Percentiles rank a stretch among this genome's conserved stretches.
Evolutionary conservation across 2,329 filamentous ascomycete genomes (phyloP).

Genomic region (Aspergillus ochraceoroseus): DNA sequence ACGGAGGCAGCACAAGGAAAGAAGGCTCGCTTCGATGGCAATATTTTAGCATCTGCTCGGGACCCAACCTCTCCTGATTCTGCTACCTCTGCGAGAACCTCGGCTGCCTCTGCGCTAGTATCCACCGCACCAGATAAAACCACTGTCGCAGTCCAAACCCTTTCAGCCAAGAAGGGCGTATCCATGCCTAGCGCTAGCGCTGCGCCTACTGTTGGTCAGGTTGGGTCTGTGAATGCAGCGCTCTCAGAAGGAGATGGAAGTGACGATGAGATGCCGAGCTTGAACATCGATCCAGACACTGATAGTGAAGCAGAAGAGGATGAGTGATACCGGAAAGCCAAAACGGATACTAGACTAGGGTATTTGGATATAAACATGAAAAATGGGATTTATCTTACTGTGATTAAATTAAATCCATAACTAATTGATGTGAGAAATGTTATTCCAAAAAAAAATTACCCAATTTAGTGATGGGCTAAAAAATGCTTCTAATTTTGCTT

Average conservation of each 20-base stretch:
- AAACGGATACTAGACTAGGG: too few relatives aligned
- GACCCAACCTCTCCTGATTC: too few relatives aligned
- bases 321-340: slow-evolving; percentile 33
- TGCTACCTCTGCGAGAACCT: slow-evolving; percentile 11
- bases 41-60: slow-evolving; percentile 7
- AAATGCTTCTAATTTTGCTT: background rate
- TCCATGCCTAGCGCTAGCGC: slow-evolving; percentile 7
- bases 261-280: slow-evolving; percentile 48
- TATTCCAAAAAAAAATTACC: background rate
- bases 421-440: slow-evolving; percentile 1
- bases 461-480: background rate
- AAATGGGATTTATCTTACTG: too few relatives aligned
- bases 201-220: slow-evolving; percentile 10
- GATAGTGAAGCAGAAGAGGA: slow-evolving; percentile 45
- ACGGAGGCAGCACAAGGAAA: slow-evolving; percentile 25
- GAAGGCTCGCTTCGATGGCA: slow-evolving; percentile 31
- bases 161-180: slow-evolving; percentile 1
- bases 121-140: slow-evolving; percentile 3
- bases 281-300: slow-evolving; percentile 48
- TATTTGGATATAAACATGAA: slow-evolving; percentile 10
- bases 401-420: background rate
- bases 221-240: slow-evolving; percentile 10
- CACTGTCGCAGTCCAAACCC: slow-evolving; percentile 11
- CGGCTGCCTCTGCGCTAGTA: slow-evolving; percentile 12
- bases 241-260: slow-evolving; percentile 38